phyloP scores from a whole-genome alignment of 192 early-diverging fungal genomes.

The Glomus cerebriforme region DNA sequence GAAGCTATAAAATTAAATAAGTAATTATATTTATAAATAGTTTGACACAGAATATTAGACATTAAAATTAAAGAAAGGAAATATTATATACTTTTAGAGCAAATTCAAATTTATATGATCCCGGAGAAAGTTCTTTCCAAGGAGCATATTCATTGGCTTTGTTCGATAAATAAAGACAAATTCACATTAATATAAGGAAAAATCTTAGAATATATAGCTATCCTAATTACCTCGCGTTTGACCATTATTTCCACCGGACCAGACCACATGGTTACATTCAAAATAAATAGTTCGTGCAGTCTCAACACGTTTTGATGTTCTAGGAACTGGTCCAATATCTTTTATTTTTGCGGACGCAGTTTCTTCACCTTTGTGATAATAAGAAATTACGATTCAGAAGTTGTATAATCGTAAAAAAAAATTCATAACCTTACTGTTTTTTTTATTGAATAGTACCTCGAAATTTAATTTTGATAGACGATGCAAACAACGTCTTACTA shows the following conservation, averaged over 20 bases:
- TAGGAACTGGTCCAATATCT: not conserved
- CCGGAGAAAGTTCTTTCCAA: conserved; percentile 39
- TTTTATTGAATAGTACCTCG: not conserved
- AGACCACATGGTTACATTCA: not conserved
- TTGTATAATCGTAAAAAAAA: not conserved
- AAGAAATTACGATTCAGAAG: not conserved
- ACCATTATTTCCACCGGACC: not conserved
- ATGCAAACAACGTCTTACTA: not conserved
- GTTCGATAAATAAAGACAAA: not conserved
- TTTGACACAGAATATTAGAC: too few relatives aligned
- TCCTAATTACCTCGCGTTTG: not conserved
- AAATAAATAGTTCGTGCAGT: conserved; percentile 14
- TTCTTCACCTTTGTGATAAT: not conserved
- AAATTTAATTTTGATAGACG: conserved; percentile 11
- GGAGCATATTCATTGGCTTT: conserved; percentile 8
- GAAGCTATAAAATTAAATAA: conserved; percentile 34
- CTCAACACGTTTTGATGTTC: not conserved
- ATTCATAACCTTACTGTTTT: not conserved
- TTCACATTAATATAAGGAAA: not conserved
- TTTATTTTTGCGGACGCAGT: not conserved
- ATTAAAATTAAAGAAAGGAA: not conserved
- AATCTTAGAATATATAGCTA: too few relatives aligned
- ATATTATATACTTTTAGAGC: conserved; percentile 38
- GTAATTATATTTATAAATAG: not conserved
- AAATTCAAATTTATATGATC: conserved; percentile 42